Base-by-base conservation (phyloP, 1,284 basidiomycete genomes). In the Ganoderma sp. region DNA sequence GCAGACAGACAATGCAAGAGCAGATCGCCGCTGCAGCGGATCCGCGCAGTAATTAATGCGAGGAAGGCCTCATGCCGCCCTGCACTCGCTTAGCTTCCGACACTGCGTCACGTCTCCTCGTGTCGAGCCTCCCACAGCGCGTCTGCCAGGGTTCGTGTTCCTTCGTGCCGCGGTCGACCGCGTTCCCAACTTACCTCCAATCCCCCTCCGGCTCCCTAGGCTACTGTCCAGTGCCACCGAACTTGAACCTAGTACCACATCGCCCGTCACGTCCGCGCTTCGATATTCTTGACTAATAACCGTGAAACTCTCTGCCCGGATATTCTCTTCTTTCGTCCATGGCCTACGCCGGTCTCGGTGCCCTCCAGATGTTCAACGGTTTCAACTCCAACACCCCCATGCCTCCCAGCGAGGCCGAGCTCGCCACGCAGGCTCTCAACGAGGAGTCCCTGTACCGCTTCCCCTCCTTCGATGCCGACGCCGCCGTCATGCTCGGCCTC, bases 401-500 rank as follows among this genome's bases (percentile, higher is more conserved):
- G 82, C 79, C 84, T 65, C 88, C 88, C 25, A 88, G 85, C 68
- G 91, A 93, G 72, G 87, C 89, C 59, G 90, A 93, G 73, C 80
- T 93, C 14, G 92, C 92, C 54, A 87, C 86, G 41, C 87, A 90
- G 75, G 83, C 89, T 10, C 82, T 94, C 73, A 80, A 81, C 61
- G 91, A 94, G 71, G 92, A 94, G 80, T 82, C 84, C 43, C 82
- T 70, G 68, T 89, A 88, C 75, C 87, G 90, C 62, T 94, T 94
- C 74, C 81, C 86, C 1, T 85, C 89, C 14, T 94, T 94, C 79
- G 86, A 87, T 45, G 87, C 91, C 10, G 84, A 87, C 59, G 92
- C 94, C 74, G 93, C 92, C 22, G 87, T 94, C 62, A 93, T 91
- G 22, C 83, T 94, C 39, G 92, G 92, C 8, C 85, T 94, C 67